Percentiles rank a stretch among this genome's conserved stretches.
Evolutionary conservation across 2,329 filamentous ascomycete species (phyloP).

Genomic region (Clarireedia homoeocarpa): DNA sequence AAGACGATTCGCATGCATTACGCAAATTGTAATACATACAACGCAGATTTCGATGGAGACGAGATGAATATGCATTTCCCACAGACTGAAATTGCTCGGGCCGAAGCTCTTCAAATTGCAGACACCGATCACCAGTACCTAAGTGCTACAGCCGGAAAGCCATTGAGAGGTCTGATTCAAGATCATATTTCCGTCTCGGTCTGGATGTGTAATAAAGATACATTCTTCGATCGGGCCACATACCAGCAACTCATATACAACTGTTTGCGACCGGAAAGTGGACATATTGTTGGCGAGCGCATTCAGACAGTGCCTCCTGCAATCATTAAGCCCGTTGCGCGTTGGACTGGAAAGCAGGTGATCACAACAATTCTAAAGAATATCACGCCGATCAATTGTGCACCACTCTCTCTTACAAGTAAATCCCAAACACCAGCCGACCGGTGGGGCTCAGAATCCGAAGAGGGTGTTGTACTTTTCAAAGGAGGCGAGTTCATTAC

Average conservation of each 20-base stretch:
- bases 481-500: conserved; percentile 80
- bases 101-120: conserved; percentile 86
- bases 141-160: conserved; percentile 87
- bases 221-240: conserved; percentile 77
- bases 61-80: conserved; percentile 99
- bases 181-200: conserved; percentile 96
- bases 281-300: conserved; percentile 74
- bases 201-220: conserved; percentile 82
- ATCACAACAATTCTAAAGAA: conserved; percentile 91
- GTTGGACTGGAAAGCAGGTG: conserved; percentile 96
- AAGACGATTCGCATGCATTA: conserved; percentile 99
- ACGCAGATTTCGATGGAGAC: conserved; percentile 97
- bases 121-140: conserved; percentile 98
- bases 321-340: conserved; percentile 67
- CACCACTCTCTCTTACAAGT: conserved; percentile 70
- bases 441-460: conserved; percentile 67
- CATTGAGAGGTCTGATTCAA: conserved; percentile 90
- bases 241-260: conserved; percentile 94
- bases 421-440: conserved; percentile 71
- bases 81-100: conserved; percentile 88
- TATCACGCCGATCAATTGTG: conserved; percentile 69
- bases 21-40: conserved; percentile 98
- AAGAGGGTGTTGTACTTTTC: conserved; percentile 77
- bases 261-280: conserved; percentile 81
- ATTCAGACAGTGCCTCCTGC: conserved; percentile 76